A percentile compares a stretch with the other conserved stretches of the same genome.
These are phyloP conservation scores for Tetrapisispora taiwanensis DNA, from an alignment of 805 yeast genomes.

Conservation along the genomic window DNA sequence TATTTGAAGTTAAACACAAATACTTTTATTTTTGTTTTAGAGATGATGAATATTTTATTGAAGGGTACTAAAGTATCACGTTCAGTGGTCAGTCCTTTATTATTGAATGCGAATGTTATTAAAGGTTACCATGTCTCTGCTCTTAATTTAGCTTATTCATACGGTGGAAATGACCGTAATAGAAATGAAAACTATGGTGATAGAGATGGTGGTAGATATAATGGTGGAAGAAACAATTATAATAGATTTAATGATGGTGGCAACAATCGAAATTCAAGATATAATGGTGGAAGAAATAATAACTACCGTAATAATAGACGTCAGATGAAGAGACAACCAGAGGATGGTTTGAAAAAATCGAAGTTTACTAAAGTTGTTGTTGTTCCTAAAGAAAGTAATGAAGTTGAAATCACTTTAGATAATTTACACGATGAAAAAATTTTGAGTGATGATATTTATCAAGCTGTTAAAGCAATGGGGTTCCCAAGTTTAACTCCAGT, in stretches of 20 bases:
- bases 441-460: constrained; percentile 21
- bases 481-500: constrained; percentile 54
- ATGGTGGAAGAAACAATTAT: not conserved
- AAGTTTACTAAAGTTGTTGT: constrained; percentile 4
- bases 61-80: not conserved
- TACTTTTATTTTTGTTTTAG: too few species aligned
- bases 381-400: constrained; percentile 10
- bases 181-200: not conserved
- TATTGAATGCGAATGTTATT: not conserved
- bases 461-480: constrained; percentile 35
- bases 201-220: not conserved
- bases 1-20: too few species aligned
- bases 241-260: not conserved
- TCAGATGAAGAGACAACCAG: not conserved
- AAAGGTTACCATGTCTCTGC: not conserved
- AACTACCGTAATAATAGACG: not conserved
- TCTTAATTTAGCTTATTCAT: not conserved
- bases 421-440: constrained; percentile 23
- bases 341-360: not conserved
- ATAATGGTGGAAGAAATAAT: not conserved
- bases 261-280: not conserved
- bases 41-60: not conserved
- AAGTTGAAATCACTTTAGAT: constrained; percentile 20
- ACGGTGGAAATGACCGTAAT: not conserved
- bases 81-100: not conserved